Evolutionary conservation across 2,329 filamentous ascomycete genomes (phyloP).

Genomic region (Aspergillus tamarii): DNA sequence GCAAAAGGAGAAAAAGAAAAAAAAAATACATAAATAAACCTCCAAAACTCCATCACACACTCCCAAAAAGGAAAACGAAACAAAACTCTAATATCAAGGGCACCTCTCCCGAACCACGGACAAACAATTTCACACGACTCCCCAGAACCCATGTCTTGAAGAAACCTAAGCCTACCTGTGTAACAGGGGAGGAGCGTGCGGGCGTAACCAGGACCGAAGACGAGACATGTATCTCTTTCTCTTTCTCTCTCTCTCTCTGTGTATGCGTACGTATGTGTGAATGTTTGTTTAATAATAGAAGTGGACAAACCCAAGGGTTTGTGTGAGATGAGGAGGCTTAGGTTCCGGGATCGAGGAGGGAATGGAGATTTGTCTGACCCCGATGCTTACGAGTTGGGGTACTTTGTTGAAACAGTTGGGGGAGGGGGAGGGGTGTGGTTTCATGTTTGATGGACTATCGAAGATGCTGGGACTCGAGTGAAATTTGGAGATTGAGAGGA

Average conservation of each 20-base stretch:
- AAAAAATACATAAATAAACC: not conserved
- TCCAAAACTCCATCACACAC: not conserved
- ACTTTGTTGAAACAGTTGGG: not conserved
- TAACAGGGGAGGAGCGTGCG: not conserved
- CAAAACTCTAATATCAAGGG: not conserved
- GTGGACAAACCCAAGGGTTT: not conserved
- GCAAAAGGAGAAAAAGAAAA: too few relatives aligned
- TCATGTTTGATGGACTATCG: not conserved
- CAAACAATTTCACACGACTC: not conserved
- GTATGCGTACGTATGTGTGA: too few relatives aligned
- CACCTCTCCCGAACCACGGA: not conserved
- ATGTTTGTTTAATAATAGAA: not conserved
- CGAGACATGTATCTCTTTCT: not conserved
- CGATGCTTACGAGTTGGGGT: not conserved
- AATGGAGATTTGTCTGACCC: not conserved
- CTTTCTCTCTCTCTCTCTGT: too few relatives aligned
- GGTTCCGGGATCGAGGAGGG: not conserved
- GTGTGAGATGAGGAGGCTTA: not conserved
- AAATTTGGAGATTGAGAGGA: not conserved
- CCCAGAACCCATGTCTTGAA: not conserved
- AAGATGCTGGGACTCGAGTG: not conserved
- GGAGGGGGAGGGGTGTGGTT: not conserved
- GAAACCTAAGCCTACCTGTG: not conserved
- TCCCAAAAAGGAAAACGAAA: not conserved
- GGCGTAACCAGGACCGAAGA: not conserved